These are phyloP conservation scores for Pyrus pyrifolia DNA, from an alignment of 306 rosid genomes.

Conservation along the genomic window DNA sequence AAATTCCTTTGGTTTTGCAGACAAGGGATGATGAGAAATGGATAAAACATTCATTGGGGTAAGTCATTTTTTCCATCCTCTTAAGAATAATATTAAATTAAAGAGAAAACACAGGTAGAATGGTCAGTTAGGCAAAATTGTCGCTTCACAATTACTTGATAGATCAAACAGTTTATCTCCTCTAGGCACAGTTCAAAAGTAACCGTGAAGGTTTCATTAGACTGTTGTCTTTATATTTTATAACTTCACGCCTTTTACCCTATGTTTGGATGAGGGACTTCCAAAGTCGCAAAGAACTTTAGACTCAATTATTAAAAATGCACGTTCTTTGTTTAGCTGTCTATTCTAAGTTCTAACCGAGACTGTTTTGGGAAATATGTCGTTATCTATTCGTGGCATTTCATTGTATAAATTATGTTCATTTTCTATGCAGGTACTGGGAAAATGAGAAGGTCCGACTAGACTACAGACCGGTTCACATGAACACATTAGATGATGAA, in stretches of 20 bases:
- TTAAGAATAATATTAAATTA: background rate
- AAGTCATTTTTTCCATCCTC: conserved; percentile 24
- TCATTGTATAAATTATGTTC: conserved; percentile 6
- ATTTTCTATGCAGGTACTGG: conserved; percentile 58
- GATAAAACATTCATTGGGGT: conserved; percentile 95
- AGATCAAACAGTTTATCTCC: background rate
- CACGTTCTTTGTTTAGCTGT: background rate
- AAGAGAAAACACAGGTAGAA: background rate
- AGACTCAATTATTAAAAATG: background rate
- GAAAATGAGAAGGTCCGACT: conserved; percentile 71
- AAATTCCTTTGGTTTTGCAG: conserved; percentile 46
- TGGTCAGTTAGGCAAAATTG: background rate
- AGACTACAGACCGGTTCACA: conserved; percentile 89
- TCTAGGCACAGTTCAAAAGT: background rate
- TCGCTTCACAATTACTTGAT: too few species aligned
- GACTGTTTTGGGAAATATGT: background rate
- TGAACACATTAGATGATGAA: conserved; percentile 86
- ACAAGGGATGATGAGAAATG: conserved; percentile 88
- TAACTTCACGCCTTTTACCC: background rate
- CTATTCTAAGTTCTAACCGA: background rate
- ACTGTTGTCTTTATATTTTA: background rate
- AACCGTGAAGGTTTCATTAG: too few species aligned
- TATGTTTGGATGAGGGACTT: background rate
- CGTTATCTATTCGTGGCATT: background rate
- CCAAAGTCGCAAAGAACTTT: background rate